A percentile compares a stretch with the other conserved stretches of the same genome.
Evolutionary conservation across 352 stramenopile genomes (phyloP).

Genomic region (Globisporangium cystogenes): DNA sequence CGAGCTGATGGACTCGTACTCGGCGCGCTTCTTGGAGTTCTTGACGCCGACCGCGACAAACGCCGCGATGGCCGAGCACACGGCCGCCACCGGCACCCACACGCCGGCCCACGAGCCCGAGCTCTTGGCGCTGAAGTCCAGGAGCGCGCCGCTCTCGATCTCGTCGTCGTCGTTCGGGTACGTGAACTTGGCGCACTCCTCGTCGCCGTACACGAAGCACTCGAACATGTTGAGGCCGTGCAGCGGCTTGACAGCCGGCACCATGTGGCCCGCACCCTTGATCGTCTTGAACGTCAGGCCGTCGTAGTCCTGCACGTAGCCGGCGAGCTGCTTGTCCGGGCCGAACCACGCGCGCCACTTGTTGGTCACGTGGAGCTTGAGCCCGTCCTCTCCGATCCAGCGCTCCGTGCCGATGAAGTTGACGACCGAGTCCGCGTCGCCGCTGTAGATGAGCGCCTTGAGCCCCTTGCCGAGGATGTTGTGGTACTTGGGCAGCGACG

Average conservation of each 20-base stretch:
- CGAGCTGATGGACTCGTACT: conserved; percentile 37
- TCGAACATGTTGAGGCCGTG: conserved; percentile 77
- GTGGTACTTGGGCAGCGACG: conserved; percentile 58
- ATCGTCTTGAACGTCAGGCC: conserved; percentile 89
- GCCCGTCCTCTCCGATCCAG: conserved; percentile 65
- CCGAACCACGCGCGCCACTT: conserved; percentile 75
- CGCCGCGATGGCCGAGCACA: conserved; percentile 22
- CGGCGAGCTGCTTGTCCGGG: conserved; percentile 76
- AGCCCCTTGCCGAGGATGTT: conserved; percentile 50
- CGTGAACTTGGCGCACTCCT: conserved; percentile 39
- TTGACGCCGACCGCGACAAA: conserved; percentile 32
- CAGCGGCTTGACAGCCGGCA: conserved; percentile 68
- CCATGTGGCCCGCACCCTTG: conserved; percentile 90
- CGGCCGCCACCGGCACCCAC: conserved; percentile 20
- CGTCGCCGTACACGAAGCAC: conserved; percentile 72
- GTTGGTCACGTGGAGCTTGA: conserved; percentile 57
- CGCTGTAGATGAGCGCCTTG: conserved; percentile 67
- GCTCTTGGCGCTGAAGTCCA: neutral
- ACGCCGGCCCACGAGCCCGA: conserved; percentile 9
- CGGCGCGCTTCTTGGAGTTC: conserved; percentile 34
- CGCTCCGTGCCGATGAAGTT: conserved; percentile 88
- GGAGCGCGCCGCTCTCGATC: conserved; percentile 28
- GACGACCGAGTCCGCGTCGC: conserved; percentile 73
- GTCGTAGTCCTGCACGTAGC: conserved; percentile 85
- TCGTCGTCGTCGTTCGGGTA: conserved; percentile 71